Percentiles rank a stretch among this genome's conserved stretches.
Conservation (phyloP, 2,329 filamentous ascomycete species). For the Chrysosporium queenslandicum region DNA sequence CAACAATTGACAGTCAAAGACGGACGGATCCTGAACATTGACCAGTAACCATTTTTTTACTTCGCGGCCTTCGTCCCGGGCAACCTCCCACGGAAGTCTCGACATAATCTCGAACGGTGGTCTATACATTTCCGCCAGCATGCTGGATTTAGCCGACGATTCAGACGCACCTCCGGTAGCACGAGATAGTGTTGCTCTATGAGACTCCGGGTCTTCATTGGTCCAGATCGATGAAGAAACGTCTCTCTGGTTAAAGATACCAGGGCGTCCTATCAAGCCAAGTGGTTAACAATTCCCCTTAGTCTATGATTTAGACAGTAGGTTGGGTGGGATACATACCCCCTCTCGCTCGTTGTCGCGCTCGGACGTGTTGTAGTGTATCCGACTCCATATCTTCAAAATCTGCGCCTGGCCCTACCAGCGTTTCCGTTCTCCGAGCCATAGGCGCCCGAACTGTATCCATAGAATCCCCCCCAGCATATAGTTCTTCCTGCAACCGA, state of each 20-base stretch:
- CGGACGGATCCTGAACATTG: constrained; percentile 84
- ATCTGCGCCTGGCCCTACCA: constrained; percentile 62
- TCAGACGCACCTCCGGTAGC: constrained; percentile 58
- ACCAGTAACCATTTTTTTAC: constrained; percentile 89
- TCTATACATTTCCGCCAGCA: constrained; percentile 82
- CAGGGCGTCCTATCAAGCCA: constrained; percentile 36
- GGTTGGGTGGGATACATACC: too few species aligned
- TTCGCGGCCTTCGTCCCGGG: constrained; percentile 74
- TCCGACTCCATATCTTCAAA: constrained; percentile 48
- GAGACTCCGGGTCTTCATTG: constrained; percentile 40
- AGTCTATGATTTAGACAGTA: too few species aligned
- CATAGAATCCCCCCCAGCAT: constrained; percentile 46
- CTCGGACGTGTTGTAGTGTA: constrained; percentile 56
- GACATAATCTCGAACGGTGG: constrained; percentile 87
- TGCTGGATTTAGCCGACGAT: constrained; percentile 57
- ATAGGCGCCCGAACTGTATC: constrained; percentile 80
- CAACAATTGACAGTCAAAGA: constrained; percentile 88
- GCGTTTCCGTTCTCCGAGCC: constrained; percentile 78
- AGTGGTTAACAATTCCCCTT: neutral
- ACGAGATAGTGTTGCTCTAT: constrained; percentile 46
- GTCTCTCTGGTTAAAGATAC: constrained; percentile 60
- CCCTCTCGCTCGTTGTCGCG: constrained; percentile 30
- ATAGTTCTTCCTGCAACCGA: constrained; percentile 84
- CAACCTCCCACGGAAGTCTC: constrained; percentile 68
- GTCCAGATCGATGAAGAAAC: constrained; percentile 49